phyloP scores from a whole-genome alignment of 208 protist genomes.

The Wallacemonas collosoma region DNA sequence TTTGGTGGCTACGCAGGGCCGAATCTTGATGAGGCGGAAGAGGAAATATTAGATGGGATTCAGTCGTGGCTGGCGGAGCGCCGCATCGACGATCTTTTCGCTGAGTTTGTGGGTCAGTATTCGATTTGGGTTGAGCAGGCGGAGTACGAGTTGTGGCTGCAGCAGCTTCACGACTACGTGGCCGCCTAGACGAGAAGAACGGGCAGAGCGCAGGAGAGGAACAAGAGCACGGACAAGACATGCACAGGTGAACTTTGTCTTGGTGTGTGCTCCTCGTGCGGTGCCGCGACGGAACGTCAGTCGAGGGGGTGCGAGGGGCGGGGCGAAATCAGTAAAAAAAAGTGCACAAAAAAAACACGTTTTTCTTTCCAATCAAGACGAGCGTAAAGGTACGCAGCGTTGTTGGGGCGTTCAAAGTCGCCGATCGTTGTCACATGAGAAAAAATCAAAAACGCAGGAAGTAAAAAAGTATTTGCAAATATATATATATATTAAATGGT shows the following conservation, averaged over 20 bases:
- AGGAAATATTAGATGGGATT: constrained; percentile 80
- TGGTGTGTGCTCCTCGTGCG: too few species aligned
- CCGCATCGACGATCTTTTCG: constrained; percentile 79
- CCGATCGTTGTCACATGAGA: not conserved
- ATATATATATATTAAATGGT: too few species aligned
- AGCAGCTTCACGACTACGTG: constrained; percentile 83
- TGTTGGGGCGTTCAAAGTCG: too few species aligned
- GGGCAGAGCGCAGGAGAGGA: constrained; percentile 11
- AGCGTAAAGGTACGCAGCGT: too few species aligned
- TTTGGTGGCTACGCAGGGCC: constrained; percentile 80
- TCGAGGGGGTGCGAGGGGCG: too few species aligned
- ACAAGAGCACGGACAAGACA: constrained; percentile 11
- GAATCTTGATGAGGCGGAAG: constrained; percentile 77
- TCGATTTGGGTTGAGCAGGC: constrained; percentile 81
- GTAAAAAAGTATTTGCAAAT: not conserved
- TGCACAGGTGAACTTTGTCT: too few species aligned
- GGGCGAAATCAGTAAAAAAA: too few species aligned
- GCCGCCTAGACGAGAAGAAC: constrained; percentile 47
- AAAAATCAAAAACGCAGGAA: not conserved
- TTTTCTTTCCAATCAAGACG: too few species aligned
- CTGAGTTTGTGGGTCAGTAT: constrained; percentile 82
- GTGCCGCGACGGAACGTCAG: too few species aligned
- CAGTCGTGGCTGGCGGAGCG: constrained; percentile 82
- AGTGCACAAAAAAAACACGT: too few species aligned
- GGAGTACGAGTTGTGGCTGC: constrained; percentile 88